Conservation (phyloP, 1,284 basidiomycete species). For the Trichosporon asahii region DNA sequence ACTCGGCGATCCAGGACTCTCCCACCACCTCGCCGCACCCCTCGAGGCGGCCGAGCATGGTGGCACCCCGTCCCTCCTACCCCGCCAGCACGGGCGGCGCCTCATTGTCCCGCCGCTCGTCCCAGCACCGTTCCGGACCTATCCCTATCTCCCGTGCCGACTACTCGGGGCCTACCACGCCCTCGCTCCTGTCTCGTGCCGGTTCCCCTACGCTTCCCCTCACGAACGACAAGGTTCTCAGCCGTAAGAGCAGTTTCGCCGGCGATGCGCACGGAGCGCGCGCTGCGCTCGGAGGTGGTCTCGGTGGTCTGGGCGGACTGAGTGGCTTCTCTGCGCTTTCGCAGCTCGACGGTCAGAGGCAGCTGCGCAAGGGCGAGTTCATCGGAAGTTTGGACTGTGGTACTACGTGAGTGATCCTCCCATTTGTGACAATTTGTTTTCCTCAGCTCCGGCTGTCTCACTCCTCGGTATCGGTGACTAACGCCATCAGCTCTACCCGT, state of each 20-base stretch:
- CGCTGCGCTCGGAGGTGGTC: constrained; percentile 15
- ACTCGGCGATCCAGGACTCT: constrained; percentile 23
- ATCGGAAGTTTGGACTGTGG: constrained; percentile 88
- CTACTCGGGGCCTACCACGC: constrained; percentile 43
- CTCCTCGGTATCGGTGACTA: neutral
- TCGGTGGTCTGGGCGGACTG: constrained; percentile 28
- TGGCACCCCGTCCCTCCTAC: constrained; percentile 17
- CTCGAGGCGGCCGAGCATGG: constrained; percentile 29
- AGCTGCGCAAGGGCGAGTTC: constrained; percentile 58
- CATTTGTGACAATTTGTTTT: neutral
- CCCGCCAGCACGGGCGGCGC: constrained; percentile 11
- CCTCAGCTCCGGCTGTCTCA: neutral
- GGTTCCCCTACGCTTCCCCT: constrained; percentile 49
- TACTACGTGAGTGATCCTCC: constrained; percentile 81
- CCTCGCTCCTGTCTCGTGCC: constrained; percentile 48
- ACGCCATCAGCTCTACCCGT: constrained; percentile 68
- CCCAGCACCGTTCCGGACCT: constrained; percentile 39
- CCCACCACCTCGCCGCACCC: constrained; percentile 26
- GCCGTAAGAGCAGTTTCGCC: constrained; percentile 28
- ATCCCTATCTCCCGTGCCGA: constrained; percentile 40
- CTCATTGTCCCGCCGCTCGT: constrained; percentile 35
- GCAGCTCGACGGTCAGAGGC: constrained; percentile 33
- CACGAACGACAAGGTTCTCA: constrained; percentile 36
- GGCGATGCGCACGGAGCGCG: constrained; percentile 21
- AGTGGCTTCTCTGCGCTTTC: constrained; percentile 25